These are phyloP conservation scores for Euclidium syriacum DNA, from an alignment of 345 rosid genomes.

Conservation along the genomic window DNA sequence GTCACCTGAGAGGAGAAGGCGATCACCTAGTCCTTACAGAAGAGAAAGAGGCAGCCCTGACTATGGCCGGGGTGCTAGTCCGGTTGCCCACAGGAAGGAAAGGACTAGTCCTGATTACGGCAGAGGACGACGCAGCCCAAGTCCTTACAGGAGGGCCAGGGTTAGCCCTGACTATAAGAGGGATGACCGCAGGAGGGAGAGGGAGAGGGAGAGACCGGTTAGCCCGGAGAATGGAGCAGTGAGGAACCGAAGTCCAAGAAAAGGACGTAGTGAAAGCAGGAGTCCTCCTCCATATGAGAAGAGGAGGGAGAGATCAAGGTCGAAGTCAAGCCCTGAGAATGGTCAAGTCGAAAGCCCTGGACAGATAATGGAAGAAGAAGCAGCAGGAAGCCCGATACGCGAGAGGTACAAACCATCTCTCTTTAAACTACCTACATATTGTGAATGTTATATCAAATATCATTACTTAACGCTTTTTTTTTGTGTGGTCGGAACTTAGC, in stretches of 20 bases:
- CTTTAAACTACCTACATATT: neutral
- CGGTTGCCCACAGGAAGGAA: constrained; percentile 46
- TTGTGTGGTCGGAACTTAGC: too few species aligned
- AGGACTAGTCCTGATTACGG: constrained; percentile 83
- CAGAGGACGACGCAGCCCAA: constrained; percentile 54
- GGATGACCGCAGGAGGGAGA: constrained; percentile 44
- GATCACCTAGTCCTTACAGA: constrained; percentile 76
- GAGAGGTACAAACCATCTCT: constrained; percentile 18
- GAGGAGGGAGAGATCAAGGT: constrained; percentile 40
- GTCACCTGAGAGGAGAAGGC: constrained; percentile 73
- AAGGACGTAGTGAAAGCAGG: constrained; percentile 38
- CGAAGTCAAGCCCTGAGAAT: constrained; percentile 36
- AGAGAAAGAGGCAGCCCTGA: constrained; percentile 94
- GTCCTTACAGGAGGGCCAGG: constrained; percentile 53
- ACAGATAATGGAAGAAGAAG: constrained; percentile 5
- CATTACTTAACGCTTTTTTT: too few species aligned
- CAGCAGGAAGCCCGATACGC: constrained; percentile 22
- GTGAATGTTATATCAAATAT: too few species aligned
- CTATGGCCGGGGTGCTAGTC: constrained; percentile 80
- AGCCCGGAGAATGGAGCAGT: constrained; percentile 50
- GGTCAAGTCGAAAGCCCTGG: constrained; percentile 62
- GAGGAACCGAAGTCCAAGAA: constrained; percentile 36
- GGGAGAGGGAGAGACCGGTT: constrained; percentile 43
- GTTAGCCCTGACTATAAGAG: constrained; percentile 56
- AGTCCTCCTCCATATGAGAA: constrained; percentile 44